Percentiles rank a stretch among this genome's conserved stretches.
Conservation (phyloP, 1,284 basidiomycete genomes). For the Abortiporus biennis region DNA sequence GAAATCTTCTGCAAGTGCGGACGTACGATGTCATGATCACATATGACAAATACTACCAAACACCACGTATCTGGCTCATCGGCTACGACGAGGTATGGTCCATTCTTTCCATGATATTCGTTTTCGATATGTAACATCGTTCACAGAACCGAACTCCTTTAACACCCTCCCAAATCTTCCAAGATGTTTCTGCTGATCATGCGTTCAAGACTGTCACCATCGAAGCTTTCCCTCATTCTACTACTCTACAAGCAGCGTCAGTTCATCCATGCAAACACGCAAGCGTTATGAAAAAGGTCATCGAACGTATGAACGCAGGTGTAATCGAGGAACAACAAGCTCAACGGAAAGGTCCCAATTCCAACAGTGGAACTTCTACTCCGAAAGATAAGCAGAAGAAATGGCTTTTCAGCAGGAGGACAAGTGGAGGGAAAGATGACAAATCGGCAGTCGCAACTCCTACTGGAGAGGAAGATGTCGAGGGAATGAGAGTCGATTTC, state of each 20-base stretch:
- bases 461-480: slow-evolving; percentile 65
- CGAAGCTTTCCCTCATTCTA: slow-evolving; percentile 93
- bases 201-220: slow-evolving; percentile 99
- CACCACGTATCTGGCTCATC: slow-evolving; percentile 90
- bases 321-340: slow-evolving; percentile 74
- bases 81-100: slow-evolving; percentile 85
- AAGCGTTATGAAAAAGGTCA: slow-evolving; percentile 99
- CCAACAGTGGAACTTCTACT: slow-evolving; percentile 9
- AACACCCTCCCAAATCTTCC: slow-evolving; percentile 89
- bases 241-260: slow-evolving; percentile 78
- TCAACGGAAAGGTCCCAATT: slow-evolving; percentile 38
- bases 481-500: slow-evolving; percentile 91
- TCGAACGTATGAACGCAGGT: slow-evolving; percentile 94
- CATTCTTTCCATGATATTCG: too few relatives aligned
- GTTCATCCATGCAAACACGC: slow-evolving; percentile 99
- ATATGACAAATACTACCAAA: slow-evolving; percentile 99
- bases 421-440: slow-evolving; percentile 51
- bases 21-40: slow-evolving; percentile 99
- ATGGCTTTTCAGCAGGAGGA: slow-evolving; percentile 76
- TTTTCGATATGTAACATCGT: slow-evolving; percentile 1
- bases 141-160: slow-evolving; percentile 79
- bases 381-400: slow-evolving; percentile 60
- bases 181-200: slow-evolving; percentile 96
- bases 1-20: slow-evolving; percentile 89
- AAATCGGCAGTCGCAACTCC: slow-evolving; percentile 22